Evolutionary conservation across 129 eudicot genomes (phyloP).

Genomic region (Solidago caesia): DNA sequence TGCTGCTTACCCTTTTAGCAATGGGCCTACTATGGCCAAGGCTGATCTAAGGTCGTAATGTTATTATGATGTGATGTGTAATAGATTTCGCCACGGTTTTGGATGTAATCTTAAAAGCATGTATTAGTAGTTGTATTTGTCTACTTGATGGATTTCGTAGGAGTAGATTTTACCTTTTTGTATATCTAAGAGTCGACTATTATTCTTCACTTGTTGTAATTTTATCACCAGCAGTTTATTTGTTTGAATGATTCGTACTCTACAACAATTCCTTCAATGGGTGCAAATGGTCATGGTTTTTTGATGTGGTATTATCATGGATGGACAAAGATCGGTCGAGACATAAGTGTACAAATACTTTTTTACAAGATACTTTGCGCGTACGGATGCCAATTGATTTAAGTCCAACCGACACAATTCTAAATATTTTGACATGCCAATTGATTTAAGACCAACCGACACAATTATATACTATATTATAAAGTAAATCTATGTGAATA

Average conservation of each 20-base stretch:
- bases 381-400: too few relatives aligned
- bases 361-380: too few relatives aligned
- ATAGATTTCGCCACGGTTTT: slow-evolving; percentile 25
- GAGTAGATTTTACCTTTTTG: slow-evolving; percentile 27
- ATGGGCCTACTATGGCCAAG: slow-evolving; percentile 33
- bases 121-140: slow-evolving; percentile 28
- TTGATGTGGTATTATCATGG: neutral
- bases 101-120: slow-evolving; percentile 27
- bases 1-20: slow-evolving; percentile 30
- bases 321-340: too few relatives aligned
- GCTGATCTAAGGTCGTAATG: slow-evolving; percentile 23
- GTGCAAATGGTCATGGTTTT: slow-evolving; percentile 10
- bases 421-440: too few relatives aligned
- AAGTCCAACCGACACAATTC: too few relatives aligned
- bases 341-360: too few relatives aligned
- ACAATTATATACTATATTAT: too few relatives aligned
- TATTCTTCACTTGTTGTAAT: slow-evolving; percentile 22
- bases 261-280: slow-evolving; percentile 1
- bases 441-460: too few relatives aligned
- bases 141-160: slow-evolving; percentile 20
- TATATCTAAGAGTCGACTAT: slow-evolving; percentile 23
- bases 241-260: slow-evolving; percentile 23
- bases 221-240: slow-evolving; percentile 21
- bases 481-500: too few relatives aligned
- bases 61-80: neutral